These are phyloP conservation scores for Colletotrichum filicis DNA, from an alignment of 2,329 filamentous ascomycete genomes.

Conservation along the genomic window DNA sequence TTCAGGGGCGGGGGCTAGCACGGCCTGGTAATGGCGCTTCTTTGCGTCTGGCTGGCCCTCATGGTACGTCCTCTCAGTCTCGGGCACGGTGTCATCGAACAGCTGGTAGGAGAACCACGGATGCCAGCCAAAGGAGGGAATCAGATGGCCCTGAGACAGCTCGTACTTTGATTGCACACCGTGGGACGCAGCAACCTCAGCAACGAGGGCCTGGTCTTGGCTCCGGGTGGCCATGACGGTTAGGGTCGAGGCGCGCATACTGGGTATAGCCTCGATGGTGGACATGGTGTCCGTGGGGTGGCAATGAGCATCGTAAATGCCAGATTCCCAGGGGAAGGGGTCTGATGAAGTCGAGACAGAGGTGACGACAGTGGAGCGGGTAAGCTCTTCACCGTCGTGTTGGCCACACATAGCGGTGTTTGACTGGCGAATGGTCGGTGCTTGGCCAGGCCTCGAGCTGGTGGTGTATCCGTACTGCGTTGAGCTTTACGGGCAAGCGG, in stretches of 20 bases:
- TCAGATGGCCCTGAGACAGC: conserved; percentile 41
- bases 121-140: conserved; percentile 88
- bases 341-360: conserved; percentile 17
- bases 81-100: conserved; percentile 65
- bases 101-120: conserved; percentile 88
- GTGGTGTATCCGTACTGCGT: neutral
- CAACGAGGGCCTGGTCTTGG: conserved; percentile 81
- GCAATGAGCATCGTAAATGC: conserved; percentile 83
- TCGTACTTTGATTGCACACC: conserved; percentile 52
- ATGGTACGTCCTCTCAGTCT: conserved; percentile 49
- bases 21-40: conserved; percentile 71
- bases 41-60: conserved; percentile 49
- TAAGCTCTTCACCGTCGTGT: conserved; percentile 1
- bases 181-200: conserved; percentile 66
- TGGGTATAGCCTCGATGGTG: conserved; percentile 65
- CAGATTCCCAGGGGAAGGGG: conserved; percentile 75
- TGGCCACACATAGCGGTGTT: conserved; percentile 30
- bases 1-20: conserved; percentile 63
- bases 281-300: conserved; percentile 84
- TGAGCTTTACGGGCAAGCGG: conserved; percentile 10
- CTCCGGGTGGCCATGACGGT: conserved; percentile 82
- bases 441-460: neutral
- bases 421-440: conserved; percentile 4
- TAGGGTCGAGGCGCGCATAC: conserved; percentile 74
- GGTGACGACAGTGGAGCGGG: conserved; percentile 7